Conservation (phyloP, 495 filamentous ascomycete genomes). For the Trypethelium eluteriae region DNA sequence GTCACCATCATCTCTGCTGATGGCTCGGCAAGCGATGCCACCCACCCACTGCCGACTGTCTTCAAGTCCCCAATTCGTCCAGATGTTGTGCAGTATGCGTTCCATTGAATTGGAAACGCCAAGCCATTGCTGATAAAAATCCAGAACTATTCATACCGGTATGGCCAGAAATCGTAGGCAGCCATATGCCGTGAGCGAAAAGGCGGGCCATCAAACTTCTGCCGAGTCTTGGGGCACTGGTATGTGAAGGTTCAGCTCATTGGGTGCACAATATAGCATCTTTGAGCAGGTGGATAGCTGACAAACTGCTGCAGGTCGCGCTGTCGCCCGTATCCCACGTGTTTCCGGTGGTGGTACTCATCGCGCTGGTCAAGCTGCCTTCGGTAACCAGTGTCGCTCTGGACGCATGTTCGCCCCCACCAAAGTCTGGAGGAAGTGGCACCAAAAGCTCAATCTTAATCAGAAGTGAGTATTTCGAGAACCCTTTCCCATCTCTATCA, state of each 20-base stretch:
- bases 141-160: constrained; percentile 82
- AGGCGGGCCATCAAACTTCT: constrained; percentile 98
- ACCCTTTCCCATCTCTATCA: constrained; percentile 21
- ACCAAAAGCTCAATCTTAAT: constrained; percentile 97
- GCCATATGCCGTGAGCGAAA: constrained; percentile 99
- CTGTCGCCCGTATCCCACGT: constrained; percentile 99
- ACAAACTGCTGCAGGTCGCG: constrained; percentile 63
- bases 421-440: constrained; percentile 99
- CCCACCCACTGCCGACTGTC: constrained; percentile 84
- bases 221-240: constrained; percentile 99
- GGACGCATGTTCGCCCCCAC: constrained; percentile 99
- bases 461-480: constrained; percentile 62
- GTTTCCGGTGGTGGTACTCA: constrained; percentile 99
- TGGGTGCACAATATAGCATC: not conserved
- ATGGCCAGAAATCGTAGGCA: constrained; percentile 99
- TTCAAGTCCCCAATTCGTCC: constrained; percentile 95
- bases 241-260: constrained; percentile 46
- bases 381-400: constrained; percentile 99
- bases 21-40: constrained; percentile 79
- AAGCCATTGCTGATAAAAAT: constrained; percentile 36
- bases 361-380: constrained; percentile 98
- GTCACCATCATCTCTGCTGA: constrained; percentile 90
- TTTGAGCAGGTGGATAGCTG: constrained; percentile 21
- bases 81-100: constrained; percentile 86
- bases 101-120: constrained; percentile 5